Evolutionary conservation across 768 basidiomycete genomes (phyloP).

Genomic region (Pleurotus ostreatus): DNA sequence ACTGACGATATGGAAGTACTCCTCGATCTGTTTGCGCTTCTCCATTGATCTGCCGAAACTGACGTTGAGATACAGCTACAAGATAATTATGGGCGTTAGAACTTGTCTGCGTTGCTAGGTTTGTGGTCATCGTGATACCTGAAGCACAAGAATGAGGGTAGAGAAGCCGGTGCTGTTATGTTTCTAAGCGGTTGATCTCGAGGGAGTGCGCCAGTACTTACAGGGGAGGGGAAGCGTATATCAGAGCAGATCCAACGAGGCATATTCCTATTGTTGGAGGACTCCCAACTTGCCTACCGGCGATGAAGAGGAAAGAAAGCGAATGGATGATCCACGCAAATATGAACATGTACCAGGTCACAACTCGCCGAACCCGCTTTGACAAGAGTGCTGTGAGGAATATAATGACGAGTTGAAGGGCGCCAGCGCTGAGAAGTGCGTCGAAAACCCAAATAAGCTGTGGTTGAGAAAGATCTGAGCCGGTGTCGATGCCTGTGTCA

Average conservation of each 20-base stretch:
- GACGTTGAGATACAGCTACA: background rate
- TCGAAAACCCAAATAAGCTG: background rate
- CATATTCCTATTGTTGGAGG: constrained; percentile 1
- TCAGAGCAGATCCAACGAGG: constrained; percentile 6
- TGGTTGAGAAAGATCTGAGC: background rate
- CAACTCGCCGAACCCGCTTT: constrained; percentile 2
- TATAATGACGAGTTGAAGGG: background rate
- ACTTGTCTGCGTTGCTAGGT: no score
- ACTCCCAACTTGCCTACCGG: constrained; percentile 4
- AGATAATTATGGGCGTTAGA: no score
- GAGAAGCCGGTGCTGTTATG: background rate
- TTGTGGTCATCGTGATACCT: background rate
- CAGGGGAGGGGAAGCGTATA: constrained; percentile 11
- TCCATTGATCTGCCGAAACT: background rate
- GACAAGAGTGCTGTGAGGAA: constrained; percentile 8
- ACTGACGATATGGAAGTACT: background rate
- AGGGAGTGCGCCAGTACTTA: background rate
- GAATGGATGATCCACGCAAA: constrained; percentile 10
- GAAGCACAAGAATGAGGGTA: constrained; percentile 2
- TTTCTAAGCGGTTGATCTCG: no score
- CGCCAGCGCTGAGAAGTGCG: background rate
- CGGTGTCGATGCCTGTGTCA: background rate
- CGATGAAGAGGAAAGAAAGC: constrained; percentile 2
- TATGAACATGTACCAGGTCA: constrained; percentile 11
- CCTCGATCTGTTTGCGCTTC: background rate